A percentile compares a stretch with the other conserved stretches of the same genome.
Conservation (phyloP, 2,329 filamentous ascomycete species). For the Xylaria polymorpha region DNA sequence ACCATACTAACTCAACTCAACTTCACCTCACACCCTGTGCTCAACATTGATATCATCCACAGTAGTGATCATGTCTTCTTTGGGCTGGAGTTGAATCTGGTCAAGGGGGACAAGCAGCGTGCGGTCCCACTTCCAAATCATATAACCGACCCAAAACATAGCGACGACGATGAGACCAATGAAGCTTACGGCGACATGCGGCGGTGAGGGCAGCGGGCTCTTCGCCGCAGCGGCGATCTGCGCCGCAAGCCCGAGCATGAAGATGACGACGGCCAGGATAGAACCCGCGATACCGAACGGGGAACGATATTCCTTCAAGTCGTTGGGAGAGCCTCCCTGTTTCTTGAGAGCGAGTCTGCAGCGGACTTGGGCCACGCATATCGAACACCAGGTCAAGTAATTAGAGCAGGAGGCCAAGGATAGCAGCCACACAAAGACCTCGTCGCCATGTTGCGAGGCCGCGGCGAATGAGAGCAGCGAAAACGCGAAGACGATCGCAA, state of each 20-base stretch:
- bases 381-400: conserved; percentile 62
- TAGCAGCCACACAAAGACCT: conserved; percentile 60
- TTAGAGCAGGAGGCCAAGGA: conserved; percentile 59
- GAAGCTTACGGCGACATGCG: conserved; percentile 45
- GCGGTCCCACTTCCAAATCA: conserved; percentile 32
- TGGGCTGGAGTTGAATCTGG: conserved; percentile 44
- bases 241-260: conserved; percentile 47
- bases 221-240: conserved; percentile 47
- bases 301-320: conserved; percentile 47
- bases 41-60: background rate
- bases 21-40: background rate
- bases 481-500: conserved; percentile 54
- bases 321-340: conserved; percentile 52
- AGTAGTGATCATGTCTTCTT: background rate
- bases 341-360: conserved; percentile 56
- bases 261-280: conserved; percentile 48
- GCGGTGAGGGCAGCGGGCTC: conserved; percentile 38
- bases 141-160: conserved; percentile 45
- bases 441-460: conserved; percentile 51
- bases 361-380: conserved; percentile 59
- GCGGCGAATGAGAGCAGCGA: conserved; percentile 60
- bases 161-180: conserved; percentile 47
- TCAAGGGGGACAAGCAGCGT: conserved; percentile 42
- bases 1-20: background rate
- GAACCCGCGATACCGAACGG: conserved; percentile 48